Percentiles rank a stretch among this genome's conserved stretches.
These are phyloP conservation scores for Lodderomyces oxycetoniae DNA, from an alignment of 1,139 yeast species.

Conservation along the genomic window DNA sequence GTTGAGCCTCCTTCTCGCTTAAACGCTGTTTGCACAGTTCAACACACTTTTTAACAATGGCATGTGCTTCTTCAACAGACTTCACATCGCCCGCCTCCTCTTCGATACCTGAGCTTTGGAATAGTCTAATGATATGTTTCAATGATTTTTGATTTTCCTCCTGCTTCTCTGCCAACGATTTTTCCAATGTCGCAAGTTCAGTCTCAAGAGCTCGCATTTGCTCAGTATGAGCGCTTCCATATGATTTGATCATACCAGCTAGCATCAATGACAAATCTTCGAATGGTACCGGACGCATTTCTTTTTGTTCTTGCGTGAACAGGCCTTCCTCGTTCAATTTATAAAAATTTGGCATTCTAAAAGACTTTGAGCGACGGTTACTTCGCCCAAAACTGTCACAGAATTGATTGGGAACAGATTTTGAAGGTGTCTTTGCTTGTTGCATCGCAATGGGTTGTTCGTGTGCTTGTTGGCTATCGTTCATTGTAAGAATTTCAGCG, in stretches of 20 bases:
- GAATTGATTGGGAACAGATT: no score
- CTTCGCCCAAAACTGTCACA: no score
- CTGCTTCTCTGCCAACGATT: constrained; percentile 14
- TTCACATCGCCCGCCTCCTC: constrained; percentile 18
- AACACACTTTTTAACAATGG: constrained; percentile 20
- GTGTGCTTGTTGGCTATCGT: neutral
- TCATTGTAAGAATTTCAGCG: constrained; percentile 12
- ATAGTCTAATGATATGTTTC: constrained; percentile 8
- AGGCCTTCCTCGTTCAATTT: constrained; percentile 30
- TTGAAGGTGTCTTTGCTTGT: no score
- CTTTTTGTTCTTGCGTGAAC: constrained; percentile 15
- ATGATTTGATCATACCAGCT: constrained; percentile 40
- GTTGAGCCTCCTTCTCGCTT: constrained; percentile 31
- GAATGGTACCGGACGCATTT: constrained; percentile 21
- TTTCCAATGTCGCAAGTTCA: constrained; percentile 19
- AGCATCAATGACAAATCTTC: constrained; percentile 35
- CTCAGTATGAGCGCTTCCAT: constrained; percentile 36
- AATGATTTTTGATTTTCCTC: constrained; percentile 10
- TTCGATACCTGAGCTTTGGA: constrained; percentile 18
- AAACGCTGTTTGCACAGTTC: constrained; percentile 26
- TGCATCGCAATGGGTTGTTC: no score
- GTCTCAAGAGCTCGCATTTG: constrained; percentile 21
- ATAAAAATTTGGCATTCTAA: constrained; percentile 31
- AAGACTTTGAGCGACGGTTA: no score
- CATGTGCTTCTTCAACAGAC: constrained; percentile 27